Evolutionary conservation across 2,329 filamentous ascomycete species (phyloP).

Genomic region (Hymenoscyphus linearis): DNA sequence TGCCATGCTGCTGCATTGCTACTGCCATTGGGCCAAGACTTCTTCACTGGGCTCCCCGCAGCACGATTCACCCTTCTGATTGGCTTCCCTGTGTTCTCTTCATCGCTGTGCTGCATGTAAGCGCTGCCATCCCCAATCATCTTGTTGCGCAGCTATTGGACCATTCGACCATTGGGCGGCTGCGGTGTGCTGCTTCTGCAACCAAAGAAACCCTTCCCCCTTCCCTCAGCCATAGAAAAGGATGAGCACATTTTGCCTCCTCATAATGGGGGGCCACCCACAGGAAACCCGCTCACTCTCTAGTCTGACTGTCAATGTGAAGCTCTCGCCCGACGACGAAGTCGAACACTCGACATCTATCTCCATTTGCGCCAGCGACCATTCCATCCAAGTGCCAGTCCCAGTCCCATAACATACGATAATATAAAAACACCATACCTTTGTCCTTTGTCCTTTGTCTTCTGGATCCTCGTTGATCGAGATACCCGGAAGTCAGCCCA

Average conservation of each 20-base stretch:
- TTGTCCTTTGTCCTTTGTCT: not conserved
- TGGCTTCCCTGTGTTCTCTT: constrained; percentile 1
- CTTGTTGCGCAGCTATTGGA: constrained; percentile 1
- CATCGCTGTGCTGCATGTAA: constrained; percentile 7
- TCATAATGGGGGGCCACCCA: constrained; percentile 9
- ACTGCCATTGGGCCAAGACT: not conserved
- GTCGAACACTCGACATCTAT: constrained; percentile 12
- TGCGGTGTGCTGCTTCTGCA: constrained; percentile 2
- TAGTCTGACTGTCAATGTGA: constrained; percentile 9
- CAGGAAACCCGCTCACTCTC: not conserved
- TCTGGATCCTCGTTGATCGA: constrained; percentile 12
- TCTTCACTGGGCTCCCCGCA: not conserved
- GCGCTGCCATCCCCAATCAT: constrained; percentile 5
- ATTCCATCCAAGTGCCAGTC: constrained; percentile 2
- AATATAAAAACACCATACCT: not conserved
- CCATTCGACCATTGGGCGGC: too few species aligned
- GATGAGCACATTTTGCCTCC: constrained; percentile 4
- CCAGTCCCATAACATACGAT: not conserved
- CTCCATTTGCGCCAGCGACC: constrained; percentile 7
- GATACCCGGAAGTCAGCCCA: constrained; percentile 8
- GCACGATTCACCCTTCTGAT: not conserved
- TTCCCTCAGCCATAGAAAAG: not conserved
- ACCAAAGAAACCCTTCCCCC: not conserved
- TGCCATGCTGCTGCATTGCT: too few species aligned
- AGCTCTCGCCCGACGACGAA: constrained; percentile 12